Evolutionary conservation across 2,329 filamentous ascomycete species (phyloP).

Genomic region (Grosmannia penicillata): DNA sequence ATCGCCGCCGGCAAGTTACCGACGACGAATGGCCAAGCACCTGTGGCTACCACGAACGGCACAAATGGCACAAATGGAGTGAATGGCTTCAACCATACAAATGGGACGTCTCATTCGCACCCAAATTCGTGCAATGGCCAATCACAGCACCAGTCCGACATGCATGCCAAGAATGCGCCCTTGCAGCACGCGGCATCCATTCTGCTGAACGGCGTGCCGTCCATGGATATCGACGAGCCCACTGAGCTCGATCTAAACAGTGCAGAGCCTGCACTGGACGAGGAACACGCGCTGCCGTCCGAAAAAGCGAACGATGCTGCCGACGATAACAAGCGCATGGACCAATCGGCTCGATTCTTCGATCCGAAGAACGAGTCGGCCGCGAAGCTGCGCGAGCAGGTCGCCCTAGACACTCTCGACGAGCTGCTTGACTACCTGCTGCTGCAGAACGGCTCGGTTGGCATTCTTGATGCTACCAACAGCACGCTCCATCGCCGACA

Average conservation of each 20-base stretch:
- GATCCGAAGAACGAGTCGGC: conserved; percentile 78
- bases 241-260: conserved; percentile 23
- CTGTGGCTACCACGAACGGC: no score
- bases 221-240: conserved; percentile 24
- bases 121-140: conserved; percentile 15
- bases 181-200: conserved; percentile 41
- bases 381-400: conserved; percentile 72
- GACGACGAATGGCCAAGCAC: no score
- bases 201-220: conserved; percentile 36
- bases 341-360: conserved; percentile 89
- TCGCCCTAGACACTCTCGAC: conserved; percentile 82
- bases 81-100: neutral
- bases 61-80: no score
- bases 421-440: conserved; percentile 86
- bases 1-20: conserved; percentile 51
- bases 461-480: conserved; percentile 94
- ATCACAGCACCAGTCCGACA: neutral
- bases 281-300: neutral
- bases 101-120: neutral
- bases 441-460: conserved; percentile 68
- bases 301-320: neutral
- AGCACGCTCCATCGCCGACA: conserved; percentile 79
- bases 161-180: conserved; percentile 24
- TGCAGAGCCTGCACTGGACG: neutral
- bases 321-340: conserved; percentile 35